phyloP scores from a whole-genome alignment of 768 basidiomycete species.

The Leccinum barrowsii region DNA sequence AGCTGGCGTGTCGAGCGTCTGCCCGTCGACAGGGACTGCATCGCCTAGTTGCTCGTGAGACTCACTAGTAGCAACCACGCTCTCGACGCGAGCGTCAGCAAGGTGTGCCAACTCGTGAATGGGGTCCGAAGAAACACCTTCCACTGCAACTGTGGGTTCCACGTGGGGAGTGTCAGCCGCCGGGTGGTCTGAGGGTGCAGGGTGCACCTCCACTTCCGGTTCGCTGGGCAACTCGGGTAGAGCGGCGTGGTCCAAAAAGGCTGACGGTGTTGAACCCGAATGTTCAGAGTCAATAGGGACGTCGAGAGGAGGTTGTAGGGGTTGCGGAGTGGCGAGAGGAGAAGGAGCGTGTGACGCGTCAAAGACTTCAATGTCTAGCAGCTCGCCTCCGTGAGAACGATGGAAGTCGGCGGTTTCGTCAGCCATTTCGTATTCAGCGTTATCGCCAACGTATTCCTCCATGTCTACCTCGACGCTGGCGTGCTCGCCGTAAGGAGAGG shows the following conservation, averaged over 20 bases:
- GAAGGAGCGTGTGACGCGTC: constrained; percentile 36
- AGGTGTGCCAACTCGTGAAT: constrained; percentile 5
- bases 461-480: constrained; percentile 63
- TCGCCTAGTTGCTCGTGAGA: constrained; percentile 15
- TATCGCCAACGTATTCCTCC: constrained; percentile 48
- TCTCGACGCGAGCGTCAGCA: constrained; percentile 7
- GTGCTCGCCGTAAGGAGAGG: constrained; percentile 29
- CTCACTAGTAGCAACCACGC: constrained; percentile 16
- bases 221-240: constrained; percentile 5
- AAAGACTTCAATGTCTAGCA: constrained; percentile 39
- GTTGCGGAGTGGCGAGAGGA: constrained; percentile 19
- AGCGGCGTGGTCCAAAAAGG: constrained; percentile 6
- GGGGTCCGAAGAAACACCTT: constrained; percentile 6
- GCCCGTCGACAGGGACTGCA: neutral
- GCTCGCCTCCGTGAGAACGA: constrained; percentile 24
- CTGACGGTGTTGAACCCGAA: neutral
- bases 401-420: constrained; percentile 31
- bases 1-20: constrained; percentile 5
- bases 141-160: constrained; percentile 11
- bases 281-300: constrained; percentile 17
- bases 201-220: constrained; percentile 10
- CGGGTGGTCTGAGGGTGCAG: constrained; percentile 15
- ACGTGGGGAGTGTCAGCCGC: constrained; percentile 16
- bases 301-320: constrained; percentile 15
- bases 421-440: constrained; percentile 47